These are phyloP conservation scores for Dicorynia guianensis DNA, from an alignment of 306 rosid species.

Conservation along the genomic window DNA sequence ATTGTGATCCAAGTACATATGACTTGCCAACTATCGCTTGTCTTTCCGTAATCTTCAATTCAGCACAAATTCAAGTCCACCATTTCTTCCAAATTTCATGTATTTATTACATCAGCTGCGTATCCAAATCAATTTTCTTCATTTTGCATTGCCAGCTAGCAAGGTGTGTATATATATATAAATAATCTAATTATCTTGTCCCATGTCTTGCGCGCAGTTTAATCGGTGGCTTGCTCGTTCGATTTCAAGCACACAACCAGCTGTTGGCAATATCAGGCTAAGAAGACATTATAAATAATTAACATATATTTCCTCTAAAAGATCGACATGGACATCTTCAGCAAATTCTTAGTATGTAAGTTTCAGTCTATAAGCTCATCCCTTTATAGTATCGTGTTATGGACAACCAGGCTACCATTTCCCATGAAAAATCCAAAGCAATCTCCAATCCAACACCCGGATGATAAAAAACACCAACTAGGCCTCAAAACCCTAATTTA, in stretches of 20 bases:
- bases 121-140: neutral
- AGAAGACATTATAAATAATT: no score
- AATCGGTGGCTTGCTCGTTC: neutral
- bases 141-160: constrained; percentile 9
- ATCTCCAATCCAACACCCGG: neutral
- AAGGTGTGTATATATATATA: neutral
- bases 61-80: neutral
- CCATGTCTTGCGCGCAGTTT: neutral
- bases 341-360: neutral
- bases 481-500: constrained; percentile 51
- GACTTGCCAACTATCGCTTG: neutral
- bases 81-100: neutral
- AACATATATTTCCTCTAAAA: neutral
- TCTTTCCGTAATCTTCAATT: neutral
- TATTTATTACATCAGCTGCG: neutral
- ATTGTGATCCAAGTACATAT: neutral
- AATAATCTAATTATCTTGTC: neutral
- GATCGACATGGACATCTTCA: constrained; percentile 23
- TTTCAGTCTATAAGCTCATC: constrained; percentile 40
- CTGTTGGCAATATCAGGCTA: no score
- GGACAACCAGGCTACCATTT: constrained; percentile 32
- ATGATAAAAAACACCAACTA: constrained; percentile 9
- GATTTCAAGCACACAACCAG: no score
- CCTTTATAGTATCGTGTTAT: constrained; percentile 22
- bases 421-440: constrained; percentile 26